Conservation (phyloP, 768 basidiomycete species). For the Tricholoma bakamatsutake region DNA sequence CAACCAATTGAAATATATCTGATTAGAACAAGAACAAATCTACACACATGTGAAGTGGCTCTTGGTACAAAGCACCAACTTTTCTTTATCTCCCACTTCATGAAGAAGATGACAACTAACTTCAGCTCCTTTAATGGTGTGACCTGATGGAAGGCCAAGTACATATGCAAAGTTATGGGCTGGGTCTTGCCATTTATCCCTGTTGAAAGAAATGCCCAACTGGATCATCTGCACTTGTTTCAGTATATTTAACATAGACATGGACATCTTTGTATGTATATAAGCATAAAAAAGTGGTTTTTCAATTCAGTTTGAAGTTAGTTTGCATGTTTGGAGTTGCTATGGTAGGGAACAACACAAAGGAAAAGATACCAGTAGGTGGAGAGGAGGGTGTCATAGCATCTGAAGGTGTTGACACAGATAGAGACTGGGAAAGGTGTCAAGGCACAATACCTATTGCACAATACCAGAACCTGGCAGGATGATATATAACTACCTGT, state of each 20-base stretch:
- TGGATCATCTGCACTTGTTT: constrained; percentile 7
- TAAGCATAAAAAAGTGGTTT: constrained; percentile 8
- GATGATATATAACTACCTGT: too few relatives aligned
- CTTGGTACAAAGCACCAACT: constrained; percentile 9
- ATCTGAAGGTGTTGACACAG: background rate
- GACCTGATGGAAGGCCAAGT: constrained; percentile 8
- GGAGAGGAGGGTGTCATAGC: background rate
- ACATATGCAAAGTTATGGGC: constrained; percentile 11
- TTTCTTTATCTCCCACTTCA: background rate
- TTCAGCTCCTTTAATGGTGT: constrained; percentile 1
- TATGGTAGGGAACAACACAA: background rate
- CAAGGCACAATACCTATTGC: too few relatives aligned
- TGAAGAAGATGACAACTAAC: constrained; percentile 4
- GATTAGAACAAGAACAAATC: background rate
- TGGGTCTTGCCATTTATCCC: constrained; percentile 8
- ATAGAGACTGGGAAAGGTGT: background rate
- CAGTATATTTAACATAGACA: constrained; percentile 11
- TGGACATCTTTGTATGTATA: constrained; percentile 6
- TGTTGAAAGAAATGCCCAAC: constrained; percentile 10
- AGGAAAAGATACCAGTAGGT: background rate
- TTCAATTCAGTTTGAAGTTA: constrained; percentile 6
- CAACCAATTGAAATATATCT: background rate
- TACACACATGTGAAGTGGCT: constrained; percentile 14
- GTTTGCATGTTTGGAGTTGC: background rate
- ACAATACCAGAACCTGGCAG: background rate